These are phyloP conservation scores for Gentiana macrophylla DNA, from an alignment of 257 asterid species.

Conservation along the genomic window DNA sequence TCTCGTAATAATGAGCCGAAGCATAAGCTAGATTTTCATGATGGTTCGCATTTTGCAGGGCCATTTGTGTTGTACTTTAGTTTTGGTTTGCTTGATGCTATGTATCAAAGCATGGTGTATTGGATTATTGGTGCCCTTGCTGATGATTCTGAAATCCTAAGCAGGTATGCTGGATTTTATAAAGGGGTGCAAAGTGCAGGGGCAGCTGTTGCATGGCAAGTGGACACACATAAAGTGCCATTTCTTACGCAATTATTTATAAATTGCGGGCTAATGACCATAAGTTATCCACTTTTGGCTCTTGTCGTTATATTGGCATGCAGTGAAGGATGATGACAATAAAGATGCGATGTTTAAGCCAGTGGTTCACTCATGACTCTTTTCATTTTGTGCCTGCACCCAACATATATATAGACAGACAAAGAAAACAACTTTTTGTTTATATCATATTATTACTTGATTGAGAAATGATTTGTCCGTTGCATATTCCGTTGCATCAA, in stretches of 20 bases:
- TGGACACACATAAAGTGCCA: constrained; percentile 23
- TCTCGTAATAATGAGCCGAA: constrained; percentile 26
- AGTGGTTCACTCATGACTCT: too few relatives aligned
- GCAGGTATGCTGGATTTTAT: constrained; percentile 58
- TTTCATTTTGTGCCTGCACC: too few relatives aligned
- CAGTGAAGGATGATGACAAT: constrained; percentile 28
- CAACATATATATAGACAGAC: too few relatives aligned
- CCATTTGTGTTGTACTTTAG: constrained; percentile 75
- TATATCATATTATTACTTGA: too few relatives aligned
- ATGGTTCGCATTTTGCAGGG: constrained; percentile 63
- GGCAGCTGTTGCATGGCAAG: constrained; percentile 36
- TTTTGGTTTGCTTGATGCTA: constrained; percentile 86
- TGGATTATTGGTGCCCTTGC: constrained; percentile 90
- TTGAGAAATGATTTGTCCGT: too few relatives aligned
- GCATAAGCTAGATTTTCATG: constrained; percentile 56
- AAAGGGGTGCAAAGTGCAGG: constrained; percentile 42
- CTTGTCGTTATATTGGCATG: constrained; percentile 21
- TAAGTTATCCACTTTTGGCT: constrained; percentile 31
- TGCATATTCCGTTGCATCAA: too few relatives aligned
- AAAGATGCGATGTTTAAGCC: too few relatives aligned
- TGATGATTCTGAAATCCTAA: constrained; percentile 79
- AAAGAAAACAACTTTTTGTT: too few relatives aligned
- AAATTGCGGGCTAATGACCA: constrained; percentile 25
- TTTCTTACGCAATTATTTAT: constrained; percentile 22
- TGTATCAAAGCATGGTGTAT: constrained; percentile 90